Percentiles rank a stretch among this genome's conserved stretches.
Conservation (phyloP, 1,139 yeast species). For the Yamadazyma aaseri region DNA sequence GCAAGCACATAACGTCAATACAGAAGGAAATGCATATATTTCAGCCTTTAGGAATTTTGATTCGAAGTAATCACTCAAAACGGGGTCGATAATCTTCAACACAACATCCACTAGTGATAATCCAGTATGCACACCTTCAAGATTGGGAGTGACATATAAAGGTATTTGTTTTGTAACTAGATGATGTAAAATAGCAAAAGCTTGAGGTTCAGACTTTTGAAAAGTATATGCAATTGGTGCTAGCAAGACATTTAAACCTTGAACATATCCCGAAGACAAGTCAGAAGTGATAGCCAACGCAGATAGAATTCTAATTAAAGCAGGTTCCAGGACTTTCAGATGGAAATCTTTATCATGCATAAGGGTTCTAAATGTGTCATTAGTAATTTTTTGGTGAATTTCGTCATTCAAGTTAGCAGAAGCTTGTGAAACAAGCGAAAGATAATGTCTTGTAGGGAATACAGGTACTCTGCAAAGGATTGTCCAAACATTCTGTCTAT, state of each 20-base stretch:
- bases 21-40: constrained; percentile 86
- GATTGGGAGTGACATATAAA: constrained; percentile 70
- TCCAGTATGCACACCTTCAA: constrained; percentile 85
- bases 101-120: constrained; percentile 67
- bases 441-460: constrained; percentile 51
- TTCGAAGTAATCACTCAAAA: constrained; percentile 57
- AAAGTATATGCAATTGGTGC: constrained; percentile 83
- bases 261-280: constrained; percentile 62
- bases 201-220: constrained; percentile 78
- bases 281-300: constrained; percentile 62
- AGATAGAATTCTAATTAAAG: constrained; percentile 67
- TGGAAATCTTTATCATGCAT: constrained; percentile 72
- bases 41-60: constrained; percentile 74
- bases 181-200: constrained; percentile 66
- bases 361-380: constrained; percentile 85
- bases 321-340: constrained; percentile 63
- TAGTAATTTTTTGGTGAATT: constrained; percentile 68
- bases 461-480: constrained; percentile 68
- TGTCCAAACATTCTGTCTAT: constrained; percentile 80
- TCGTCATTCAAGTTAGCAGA: constrained; percentile 44
- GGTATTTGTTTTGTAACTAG: constrained; percentile 67
- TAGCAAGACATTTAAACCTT: constrained; percentile 84
- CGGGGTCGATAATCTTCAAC: constrained; percentile 70
- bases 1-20: constrained; percentile 83
- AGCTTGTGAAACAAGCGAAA: constrained; percentile 55